A percentile compares a stretch with the other conserved stretches of the same genome.
phyloP scores from a whole-genome alignment of 2,329 filamentous ascomycete genomes.

The Gaeumannomyces sp. region DNA sequence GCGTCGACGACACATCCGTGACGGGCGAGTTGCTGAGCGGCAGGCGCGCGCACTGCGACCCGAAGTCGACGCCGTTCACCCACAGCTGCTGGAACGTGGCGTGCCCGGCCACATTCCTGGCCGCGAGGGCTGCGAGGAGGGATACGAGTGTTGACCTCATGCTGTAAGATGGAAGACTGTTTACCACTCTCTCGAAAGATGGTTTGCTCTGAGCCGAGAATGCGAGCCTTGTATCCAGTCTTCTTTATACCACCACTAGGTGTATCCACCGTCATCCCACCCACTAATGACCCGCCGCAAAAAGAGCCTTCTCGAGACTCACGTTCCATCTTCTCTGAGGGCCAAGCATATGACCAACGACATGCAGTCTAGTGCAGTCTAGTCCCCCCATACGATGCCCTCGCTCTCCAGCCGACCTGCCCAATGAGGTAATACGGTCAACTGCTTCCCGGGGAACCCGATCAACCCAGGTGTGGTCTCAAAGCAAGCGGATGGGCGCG shows the following conservation, averaged over 20 bases:
- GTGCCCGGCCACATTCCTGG: slow-evolving; percentile 35
- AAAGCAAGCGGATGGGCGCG: too few species aligned
- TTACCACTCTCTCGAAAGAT: not conserved
- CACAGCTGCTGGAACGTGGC: slow-evolving; percentile 46
- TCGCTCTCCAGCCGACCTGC: not conserved
- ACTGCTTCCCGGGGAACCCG: not conserved
- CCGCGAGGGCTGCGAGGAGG: slow-evolving; percentile 27
- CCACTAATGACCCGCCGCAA: too few species aligned
- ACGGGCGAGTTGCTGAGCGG: slow-evolving; percentile 44
- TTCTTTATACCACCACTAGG: not conserved
- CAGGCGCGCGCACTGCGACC: slow-evolving; percentile 39
- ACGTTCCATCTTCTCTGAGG: not conserved
- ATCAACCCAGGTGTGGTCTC: too few species aligned
- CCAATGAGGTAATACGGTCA: not conserved
- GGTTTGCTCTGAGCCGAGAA: not conserved
- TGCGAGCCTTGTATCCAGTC: too few species aligned
- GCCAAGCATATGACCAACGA: not conserved
- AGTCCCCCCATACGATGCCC: not conserved
- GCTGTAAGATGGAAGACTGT: slow-evolving; percentile 6
- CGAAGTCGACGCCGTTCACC: slow-evolving; percentile 37
- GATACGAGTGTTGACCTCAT: slow-evolving; percentile 32
- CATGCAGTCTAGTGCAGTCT: not conserved
- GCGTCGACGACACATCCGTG: slow-evolving; percentile 30
- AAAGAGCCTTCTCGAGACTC: not conserved
- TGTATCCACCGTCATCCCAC: not conserved